Percentiles rank a stretch among this genome's conserved stretches.
Evolutionary conservation across 148 eudicot species (phyloP).

Genomic region (Suaeda aralocaspica): DNA sequence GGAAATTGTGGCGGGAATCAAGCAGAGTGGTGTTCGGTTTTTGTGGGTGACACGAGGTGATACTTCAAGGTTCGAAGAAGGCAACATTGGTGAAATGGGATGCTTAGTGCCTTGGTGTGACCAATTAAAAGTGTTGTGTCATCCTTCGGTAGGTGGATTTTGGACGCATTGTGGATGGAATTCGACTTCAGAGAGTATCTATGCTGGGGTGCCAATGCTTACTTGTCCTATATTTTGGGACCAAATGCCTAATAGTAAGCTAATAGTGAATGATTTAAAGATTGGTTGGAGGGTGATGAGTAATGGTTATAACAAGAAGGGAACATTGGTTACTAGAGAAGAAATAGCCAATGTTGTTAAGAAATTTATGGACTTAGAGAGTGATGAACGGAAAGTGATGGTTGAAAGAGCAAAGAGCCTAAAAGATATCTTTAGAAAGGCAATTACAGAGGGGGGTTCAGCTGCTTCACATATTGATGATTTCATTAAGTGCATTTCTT

Average conservation of each 20-base stretch:
- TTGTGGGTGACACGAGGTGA: conserved; percentile 56
- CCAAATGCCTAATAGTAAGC: conserved; percentile 39
- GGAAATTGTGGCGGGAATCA: conserved; percentile 47
- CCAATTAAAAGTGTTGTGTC: conserved; percentile 35
- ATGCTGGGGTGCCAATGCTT: conserved; percentile 47
- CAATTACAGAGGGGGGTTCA: conserved; percentile 30
- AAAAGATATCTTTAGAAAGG: conserved; percentile 10
- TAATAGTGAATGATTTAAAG: conserved; percentile 46
- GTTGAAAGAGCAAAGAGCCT: conserved; percentile 22
- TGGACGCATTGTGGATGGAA: conserved; percentile 68
- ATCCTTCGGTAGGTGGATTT: conserved; percentile 47
- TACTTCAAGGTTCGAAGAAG: conserved; percentile 18
- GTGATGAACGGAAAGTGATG: conserved; percentile 29
- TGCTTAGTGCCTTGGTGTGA: conserved; percentile 57
- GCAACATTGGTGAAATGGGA: conserved; percentile 13
- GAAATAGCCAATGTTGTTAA: conserved; percentile 32
- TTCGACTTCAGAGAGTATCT: conserved; percentile 43
- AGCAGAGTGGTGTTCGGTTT: conserved; percentile 44
- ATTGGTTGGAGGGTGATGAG: conserved; percentile 35
- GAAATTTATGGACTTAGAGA: conserved; percentile 35
- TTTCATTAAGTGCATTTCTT: too few species aligned
- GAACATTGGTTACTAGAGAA: too few species aligned
- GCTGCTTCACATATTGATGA: conserved; percentile 19
- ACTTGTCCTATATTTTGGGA: conserved; percentile 47
- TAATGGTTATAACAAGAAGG: conserved; percentile 6